These are phyloP conservation scores for Theobroma grandiflorum DNA, from an alignment of 441 rosid genomes.

Conservation along the genomic window DNA sequence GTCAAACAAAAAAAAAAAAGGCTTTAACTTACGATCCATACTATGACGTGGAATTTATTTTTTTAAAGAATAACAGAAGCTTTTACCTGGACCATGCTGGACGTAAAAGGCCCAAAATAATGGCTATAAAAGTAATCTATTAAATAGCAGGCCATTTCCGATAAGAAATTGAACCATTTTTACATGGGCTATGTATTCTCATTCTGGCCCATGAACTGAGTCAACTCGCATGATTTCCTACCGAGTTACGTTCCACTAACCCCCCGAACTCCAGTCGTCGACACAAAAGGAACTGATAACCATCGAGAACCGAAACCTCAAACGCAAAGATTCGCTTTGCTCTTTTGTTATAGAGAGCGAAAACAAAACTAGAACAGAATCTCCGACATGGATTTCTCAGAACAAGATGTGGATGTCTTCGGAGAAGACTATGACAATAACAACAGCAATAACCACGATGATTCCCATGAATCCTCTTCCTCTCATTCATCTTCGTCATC, in stretches of 20 bases:
- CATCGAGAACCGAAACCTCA: not conserved
- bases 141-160: no score
- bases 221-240: not conserved
- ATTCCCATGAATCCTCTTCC: slow-evolving; percentile 53
- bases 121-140: no score
- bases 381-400: slow-evolving; percentile 53
- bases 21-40: not conserved
- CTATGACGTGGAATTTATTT: no score
- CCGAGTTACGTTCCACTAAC: not conserved
- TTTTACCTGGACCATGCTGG: not conserved
- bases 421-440: slow-evolving; percentile 62
- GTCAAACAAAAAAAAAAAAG: no score
- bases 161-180: no score
- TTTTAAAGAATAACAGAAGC: no score
- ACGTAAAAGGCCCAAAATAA: not conserved
- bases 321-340: not conserved
- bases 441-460: slow-evolving; percentile 37
- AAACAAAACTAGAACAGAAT: not conserved
- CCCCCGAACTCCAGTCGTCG: no score
- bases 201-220: not conserved
- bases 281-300: no score
- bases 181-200: no score
- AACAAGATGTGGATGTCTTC: slow-evolving; percentile 58
- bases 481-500: slow-evolving; percentile 65
- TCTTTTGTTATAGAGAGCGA: not conserved